Evolutionary conservation across 2,329 filamentous ascomycete species (phyloP).

Genomic region (Stagonosporopsis tanaceti): DNA sequence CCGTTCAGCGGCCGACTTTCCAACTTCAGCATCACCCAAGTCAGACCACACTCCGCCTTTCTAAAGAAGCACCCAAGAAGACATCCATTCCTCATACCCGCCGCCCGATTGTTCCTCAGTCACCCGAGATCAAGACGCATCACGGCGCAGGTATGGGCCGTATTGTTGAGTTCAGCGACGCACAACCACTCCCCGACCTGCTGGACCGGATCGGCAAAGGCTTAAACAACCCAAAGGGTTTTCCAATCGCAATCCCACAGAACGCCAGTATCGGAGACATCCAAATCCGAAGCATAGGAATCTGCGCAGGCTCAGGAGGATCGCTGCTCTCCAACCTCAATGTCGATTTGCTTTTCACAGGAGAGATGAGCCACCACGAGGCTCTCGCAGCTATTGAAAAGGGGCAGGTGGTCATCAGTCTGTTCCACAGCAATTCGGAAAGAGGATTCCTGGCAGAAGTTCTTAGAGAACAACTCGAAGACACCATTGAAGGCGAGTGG

Average conservation of each 20-base stretch:
- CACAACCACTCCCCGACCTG: constrained; percentile 64
- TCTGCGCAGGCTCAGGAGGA: constrained; percentile 89
- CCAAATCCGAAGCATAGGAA: constrained; percentile 73
- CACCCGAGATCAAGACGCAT: constrained; percentile 47
- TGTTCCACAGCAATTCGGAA: constrained; percentile 96
- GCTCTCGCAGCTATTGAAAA: constrained; percentile 85
- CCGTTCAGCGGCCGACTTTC: constrained; percentile 51
- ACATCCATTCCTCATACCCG: constrained; percentile 56
- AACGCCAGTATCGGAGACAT: constrained; percentile 62
- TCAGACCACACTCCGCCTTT: constrained; percentile 50
- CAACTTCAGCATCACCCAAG: constrained; percentile 59
- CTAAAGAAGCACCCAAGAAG: constrained; percentile 30
- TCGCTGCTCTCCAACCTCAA: constrained; percentile 73
- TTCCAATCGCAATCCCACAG: constrained; percentile 71
- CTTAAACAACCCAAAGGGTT: constrained; percentile 72
- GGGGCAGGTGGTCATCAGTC: constrained; percentile 80
- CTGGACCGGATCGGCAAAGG: constrained; percentile 68
- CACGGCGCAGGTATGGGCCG: constrained; percentile 68
- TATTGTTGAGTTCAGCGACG: constrained; percentile 62
- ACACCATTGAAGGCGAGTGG: constrained; percentile 66
- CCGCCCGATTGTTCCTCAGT: constrained; percentile 61
- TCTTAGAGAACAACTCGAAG: constrained; percentile 71
- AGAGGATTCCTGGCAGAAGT: constrained; percentile 78
- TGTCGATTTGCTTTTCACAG: constrained; percentile 86
- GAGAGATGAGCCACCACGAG: constrained; percentile 93